These are phyloP conservation scores for Adiantum capillusveneris DNA, from an alignment of 75 land plant genomes.

Conservation along the genomic window DNA sequence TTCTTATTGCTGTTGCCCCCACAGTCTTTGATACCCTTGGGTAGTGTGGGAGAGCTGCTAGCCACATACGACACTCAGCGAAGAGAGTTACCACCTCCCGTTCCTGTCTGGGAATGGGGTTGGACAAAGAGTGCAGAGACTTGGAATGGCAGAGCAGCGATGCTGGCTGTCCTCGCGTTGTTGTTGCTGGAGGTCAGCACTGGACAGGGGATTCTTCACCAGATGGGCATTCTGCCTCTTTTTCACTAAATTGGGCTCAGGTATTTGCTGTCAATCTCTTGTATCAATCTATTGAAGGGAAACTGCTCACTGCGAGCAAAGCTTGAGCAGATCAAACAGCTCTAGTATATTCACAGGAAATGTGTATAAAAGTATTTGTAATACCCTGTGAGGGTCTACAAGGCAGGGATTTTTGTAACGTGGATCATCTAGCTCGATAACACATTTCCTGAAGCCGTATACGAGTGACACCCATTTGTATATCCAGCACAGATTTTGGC, in stretches of 20 bases:
- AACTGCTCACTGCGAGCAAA: too few species aligned
- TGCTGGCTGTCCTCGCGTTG: conserved; percentile 84
- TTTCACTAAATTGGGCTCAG: conserved; percentile 18
- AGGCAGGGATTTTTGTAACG: too few species aligned
- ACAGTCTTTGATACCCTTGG: conserved; percentile 95
- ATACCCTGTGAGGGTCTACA: too few species aligned
- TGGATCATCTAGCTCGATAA: too few species aligned
- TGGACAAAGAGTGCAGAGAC: conserved; percentile 99
- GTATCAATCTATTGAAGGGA: too few species aligned
- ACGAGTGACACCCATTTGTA: too few species aligned
- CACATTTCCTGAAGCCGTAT: too few species aligned
- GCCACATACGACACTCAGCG: conserved; percentile 97
- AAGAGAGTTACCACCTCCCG: conserved; percentile 92
- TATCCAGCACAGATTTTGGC: too few species aligned
- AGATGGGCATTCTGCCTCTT: conserved; percentile 81
- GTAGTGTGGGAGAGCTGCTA: conserved; percentile 93
- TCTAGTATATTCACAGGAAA: too few species aligned
- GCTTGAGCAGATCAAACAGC: too few species aligned
- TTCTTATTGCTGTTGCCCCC: background rate
- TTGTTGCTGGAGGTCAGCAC: conserved; percentile 82
- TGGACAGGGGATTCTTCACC: conserved; percentile 90
- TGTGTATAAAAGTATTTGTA: too few species aligned
- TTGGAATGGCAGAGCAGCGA: conserved; percentile 99
- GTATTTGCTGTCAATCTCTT: background rate
- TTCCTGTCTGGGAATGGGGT: conserved; percentile 99